Percentiles rank a stretch among this genome's conserved stretches.
phyloP scores from a whole-genome alignment of 352 stramenopile genomes.

The Sclerospora graminicola region DNA sequence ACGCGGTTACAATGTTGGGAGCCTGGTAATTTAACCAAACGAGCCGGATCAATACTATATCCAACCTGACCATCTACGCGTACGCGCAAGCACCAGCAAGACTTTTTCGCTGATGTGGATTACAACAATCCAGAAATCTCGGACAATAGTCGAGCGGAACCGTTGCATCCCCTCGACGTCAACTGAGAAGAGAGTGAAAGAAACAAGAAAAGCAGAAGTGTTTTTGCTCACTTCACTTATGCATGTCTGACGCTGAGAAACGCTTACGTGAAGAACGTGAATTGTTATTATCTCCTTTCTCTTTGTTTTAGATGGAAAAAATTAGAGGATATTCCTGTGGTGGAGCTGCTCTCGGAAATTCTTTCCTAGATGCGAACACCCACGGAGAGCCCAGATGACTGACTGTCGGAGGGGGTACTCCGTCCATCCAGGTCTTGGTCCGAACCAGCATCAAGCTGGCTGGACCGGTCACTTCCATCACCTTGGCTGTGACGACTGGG shows the following conservation, averaged over 20 bases:
- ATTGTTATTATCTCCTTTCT: no score
- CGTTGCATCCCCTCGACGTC: slow-evolving; percentile 46
- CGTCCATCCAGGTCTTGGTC: no score
- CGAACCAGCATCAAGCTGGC: no score
- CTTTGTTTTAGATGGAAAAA: not conserved
- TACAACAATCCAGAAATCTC: slow-evolving; percentile 71
- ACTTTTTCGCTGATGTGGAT: slow-evolving; percentile 68
- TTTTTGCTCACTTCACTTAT: no score
- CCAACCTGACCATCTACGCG: slow-evolving; percentile 66
- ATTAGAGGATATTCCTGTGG: no score
- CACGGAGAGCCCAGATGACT: no score
- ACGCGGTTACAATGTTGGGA: slow-evolving; percentile 72
- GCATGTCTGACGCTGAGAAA: not conserved
- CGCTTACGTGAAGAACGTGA: not conserved
- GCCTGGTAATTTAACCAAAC: slow-evolving; percentile 39
- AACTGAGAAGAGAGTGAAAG: slow-evolving; percentile 32
- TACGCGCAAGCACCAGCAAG: slow-evolving; percentile 43
- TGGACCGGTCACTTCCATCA: no score
- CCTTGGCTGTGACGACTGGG: no score
- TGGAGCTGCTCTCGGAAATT: no score
- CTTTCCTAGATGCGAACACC: no score
- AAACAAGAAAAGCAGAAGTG: not conserved
- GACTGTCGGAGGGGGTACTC: no score
- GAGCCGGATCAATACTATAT: slow-evolving; percentile 81
- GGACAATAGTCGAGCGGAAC: slow-evolving; percentile 27